Evolutionary conservation across 371 early-diverging fungal species (phyloP), one percentile per base, ranked within the genome.

Genomic region (Thermomucor indicae-seudaticae): DNA sequence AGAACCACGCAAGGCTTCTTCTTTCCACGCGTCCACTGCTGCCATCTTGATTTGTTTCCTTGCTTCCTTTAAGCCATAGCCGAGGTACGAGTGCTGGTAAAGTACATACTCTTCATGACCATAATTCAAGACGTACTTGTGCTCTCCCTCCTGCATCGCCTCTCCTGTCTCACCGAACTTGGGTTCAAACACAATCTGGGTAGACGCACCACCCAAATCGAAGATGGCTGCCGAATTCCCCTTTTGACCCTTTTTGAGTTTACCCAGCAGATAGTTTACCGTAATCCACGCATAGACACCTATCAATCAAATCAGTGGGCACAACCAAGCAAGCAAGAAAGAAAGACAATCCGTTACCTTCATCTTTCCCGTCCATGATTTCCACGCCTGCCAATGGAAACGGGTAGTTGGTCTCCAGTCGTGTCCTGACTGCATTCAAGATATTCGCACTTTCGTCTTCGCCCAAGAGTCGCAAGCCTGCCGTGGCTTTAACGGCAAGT

Each of bases 281-380:
- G 97, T 96, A 47, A 97, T 90, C 98, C 98, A 97, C n/a, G 97
- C 97, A 74, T 81, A 97, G 6, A 96, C 89, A 34, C 95, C 85
- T 85, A 22, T 14, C 11, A 38, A 23, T 20, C n/a, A 37, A 6
- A 22, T 23, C 16, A 17, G 23, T 25, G 3, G 23, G 12, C 16
- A 42, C 4, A 19, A 7, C 14, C 6, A 40, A 40, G 41, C 10
- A 40, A 11, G 34, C 34, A 34, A 34, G 34, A 11, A 34, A n/a
- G 11, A 8, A n/a, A 23, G 6, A 20, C 19, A 16, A 28, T n/a
- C 27, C 22, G 37, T 37, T 65, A 75, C 81, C 98, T 80, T 98
- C 98, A 64, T 96, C 93, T 42, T 72, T 79, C 10, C 98, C 98
- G 29, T 91, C 92, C 96, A 98, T 98, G 47, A 97, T 86, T 7